Percentiles rank a stretch among this genome's conserved stretches.
These are phyloP conservation scores for Torrubiellomyces zombiae DNA, from an alignment of 2,329 filamentous ascomycete genomes.

Conservation along the genomic window DNA sequence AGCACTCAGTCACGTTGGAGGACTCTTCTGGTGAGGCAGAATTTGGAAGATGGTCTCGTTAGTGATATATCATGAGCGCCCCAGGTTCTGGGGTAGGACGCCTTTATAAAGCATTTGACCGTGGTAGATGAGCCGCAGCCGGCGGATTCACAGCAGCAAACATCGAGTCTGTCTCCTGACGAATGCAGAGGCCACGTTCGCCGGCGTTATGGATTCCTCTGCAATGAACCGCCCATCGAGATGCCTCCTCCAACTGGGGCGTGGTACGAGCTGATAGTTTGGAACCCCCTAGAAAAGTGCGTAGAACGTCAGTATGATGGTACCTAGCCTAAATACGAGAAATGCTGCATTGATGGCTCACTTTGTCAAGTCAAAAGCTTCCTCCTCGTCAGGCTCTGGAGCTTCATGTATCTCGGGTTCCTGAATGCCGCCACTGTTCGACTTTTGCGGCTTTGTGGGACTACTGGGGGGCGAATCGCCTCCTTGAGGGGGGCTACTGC, in stretches of 20 bases:
- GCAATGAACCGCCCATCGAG: slow-evolving; percentile 24
- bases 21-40: too few species aligned
- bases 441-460: slow-evolving; percentile 26
- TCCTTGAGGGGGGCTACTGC: slow-evolving; percentile 38
- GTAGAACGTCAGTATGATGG: too few species aligned
- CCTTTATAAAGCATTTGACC: too few species aligned
- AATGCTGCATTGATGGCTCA: slow-evolving; percentile 14
- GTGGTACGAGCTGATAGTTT: slow-evolving; percentile 48
- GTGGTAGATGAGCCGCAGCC: too few species aligned
- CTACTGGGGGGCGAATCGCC: slow-evolving; percentile 36
- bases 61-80: too few species aligned
- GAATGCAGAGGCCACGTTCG: not conserved
- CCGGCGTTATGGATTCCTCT: slow-evolving; percentile 13
- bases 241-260: slow-evolving; percentile 32
- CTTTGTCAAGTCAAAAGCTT: slow-evolving; percentile 43
- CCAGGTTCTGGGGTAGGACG: too few species aligned
- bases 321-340: too few species aligned
- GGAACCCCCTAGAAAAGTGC: slow-evolving; percentile 52
- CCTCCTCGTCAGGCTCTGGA: slow-evolving; percentile 26
- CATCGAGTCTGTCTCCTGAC: too few species aligned
- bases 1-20: too few species aligned
- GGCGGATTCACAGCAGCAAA: too few species aligned
- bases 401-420: slow-evolving; percentile 12
- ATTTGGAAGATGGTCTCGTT: too few species aligned
- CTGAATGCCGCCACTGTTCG: slow-evolving; percentile 7